Conservation (phyloP, 2,329 filamentous ascomycete species). For the Fusarium sp. region DNA sequence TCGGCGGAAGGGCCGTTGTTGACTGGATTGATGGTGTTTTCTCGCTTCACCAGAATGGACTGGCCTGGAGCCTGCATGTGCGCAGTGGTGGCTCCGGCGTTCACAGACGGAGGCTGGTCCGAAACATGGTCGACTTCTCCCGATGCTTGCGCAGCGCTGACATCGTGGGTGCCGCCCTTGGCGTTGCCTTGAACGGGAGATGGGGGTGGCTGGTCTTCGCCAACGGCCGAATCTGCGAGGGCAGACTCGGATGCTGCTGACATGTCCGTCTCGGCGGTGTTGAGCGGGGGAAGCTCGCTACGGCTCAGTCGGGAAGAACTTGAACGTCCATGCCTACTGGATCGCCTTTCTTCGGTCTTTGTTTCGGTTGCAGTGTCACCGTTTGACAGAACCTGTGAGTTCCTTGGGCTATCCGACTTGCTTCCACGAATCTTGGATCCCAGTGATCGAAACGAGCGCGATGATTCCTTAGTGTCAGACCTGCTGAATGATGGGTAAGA, state of each 20-base stretch:
- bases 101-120: conserved; percentile 83
- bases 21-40: conserved; percentile 77
- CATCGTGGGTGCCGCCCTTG: conserved; percentile 80
- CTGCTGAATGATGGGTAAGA: conserved; percentile 93
- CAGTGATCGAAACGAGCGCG: conserved; percentile 85
- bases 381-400: conserved; percentile 76
- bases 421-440: conserved; percentile 89
- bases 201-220: conserved; percentile 76
- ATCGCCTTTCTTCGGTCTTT: conserved; percentile 76
- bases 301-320: conserved; percentile 62
- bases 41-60: conserved; percentile 89
- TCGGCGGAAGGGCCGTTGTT: conserved; percentile 62
- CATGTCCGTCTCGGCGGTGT: conserved; percentile 59
- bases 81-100: conserved; percentile 68
- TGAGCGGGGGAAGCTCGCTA: conserved; percentile 58
- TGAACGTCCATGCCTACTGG: conserved; percentile 72
- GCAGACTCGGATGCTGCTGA: conserved; percentile 59
- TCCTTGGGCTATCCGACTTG: conserved; percentile 84
- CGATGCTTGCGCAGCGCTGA: conserved; percentile 83
- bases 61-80: conserved; percentile 80
- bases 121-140: conserved; percentile 97
- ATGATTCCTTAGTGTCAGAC: conserved; percentile 93
- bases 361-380: conserved; percentile 70
- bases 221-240: conserved; percentile 47
- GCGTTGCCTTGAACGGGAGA: conserved; percentile 85